These are phyloP conservation scores for Fusarium subtropicale DNA, from an alignment of 2,329 filamentous ascomycete genomes.

Conservation along the genomic window DNA sequence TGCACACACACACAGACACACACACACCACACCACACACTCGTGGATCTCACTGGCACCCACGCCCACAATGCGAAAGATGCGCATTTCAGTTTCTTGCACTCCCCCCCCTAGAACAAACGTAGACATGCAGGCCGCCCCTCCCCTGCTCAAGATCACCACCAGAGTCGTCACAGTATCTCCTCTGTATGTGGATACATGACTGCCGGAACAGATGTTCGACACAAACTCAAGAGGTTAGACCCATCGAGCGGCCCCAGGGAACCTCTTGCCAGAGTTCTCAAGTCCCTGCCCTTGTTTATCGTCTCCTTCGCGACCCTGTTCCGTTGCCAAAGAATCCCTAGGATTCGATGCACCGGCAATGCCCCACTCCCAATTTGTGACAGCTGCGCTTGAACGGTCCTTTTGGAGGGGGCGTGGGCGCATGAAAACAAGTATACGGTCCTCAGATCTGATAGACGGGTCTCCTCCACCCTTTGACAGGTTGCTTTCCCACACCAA, in stretches of 20 bases:
- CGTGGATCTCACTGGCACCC: conserved; percentile 44
- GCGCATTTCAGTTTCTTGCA: conserved; percentile 15
- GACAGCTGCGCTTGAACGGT: conserved; percentile 45
- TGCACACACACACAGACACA: conserved; percentile 35
- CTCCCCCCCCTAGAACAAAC: conserved; percentile 22
- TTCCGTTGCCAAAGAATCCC: conserved; percentile 31
- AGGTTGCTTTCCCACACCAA: conserved; percentile 45
- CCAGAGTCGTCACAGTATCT: conserved; percentile 37
- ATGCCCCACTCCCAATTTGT: conserved; percentile 44
- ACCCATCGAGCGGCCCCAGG: conserved; percentile 41
- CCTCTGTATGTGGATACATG: conserved; percentile 36
- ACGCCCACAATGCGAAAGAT: conserved; percentile 16
- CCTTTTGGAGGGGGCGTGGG: conserved; percentile 40
- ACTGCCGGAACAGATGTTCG: conserved; percentile 45
- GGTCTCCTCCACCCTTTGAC: conserved; percentile 46
- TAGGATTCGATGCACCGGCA: conserved; percentile 43
- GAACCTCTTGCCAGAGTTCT: conserved; percentile 42
- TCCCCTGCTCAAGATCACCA: conserved; percentile 44
- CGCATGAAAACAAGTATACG: conserved; percentile 39
- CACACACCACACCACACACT: neutral
- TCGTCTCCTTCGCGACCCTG: conserved; percentile 39
- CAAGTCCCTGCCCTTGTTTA: conserved; percentile 35
- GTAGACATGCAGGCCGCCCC: conserved; percentile 26
- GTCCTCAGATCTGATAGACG: conserved; percentile 49
- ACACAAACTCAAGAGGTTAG: conserved; percentile 37